Conservation (phyloP, 371 early-diverging fungal species). For the Blastocladiella emersonii region DNA sequence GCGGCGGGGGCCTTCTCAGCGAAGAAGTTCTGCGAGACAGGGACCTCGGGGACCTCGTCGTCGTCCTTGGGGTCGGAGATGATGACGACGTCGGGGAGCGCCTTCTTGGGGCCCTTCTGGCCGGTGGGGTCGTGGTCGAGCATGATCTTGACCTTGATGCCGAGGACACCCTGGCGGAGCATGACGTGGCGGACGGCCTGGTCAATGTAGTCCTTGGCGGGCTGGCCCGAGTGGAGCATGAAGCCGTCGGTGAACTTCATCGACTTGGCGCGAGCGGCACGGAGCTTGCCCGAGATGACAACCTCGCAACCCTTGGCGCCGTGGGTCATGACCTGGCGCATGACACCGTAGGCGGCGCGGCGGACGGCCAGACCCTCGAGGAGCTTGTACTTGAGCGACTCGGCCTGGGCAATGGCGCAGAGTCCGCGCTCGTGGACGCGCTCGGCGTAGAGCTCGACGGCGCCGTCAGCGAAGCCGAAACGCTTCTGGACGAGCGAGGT, state of each 20-base stretch:
- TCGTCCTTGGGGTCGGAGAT: conserved; percentile 54
- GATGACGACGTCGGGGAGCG: conserved; percentile 94
- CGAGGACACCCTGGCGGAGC: conserved; percentile 98
- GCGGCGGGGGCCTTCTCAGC: neutral
- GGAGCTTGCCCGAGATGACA: conserved; percentile 98
- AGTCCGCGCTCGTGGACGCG: conserved; percentile 97
- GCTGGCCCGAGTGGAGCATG: conserved; percentile 99
- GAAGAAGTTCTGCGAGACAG: neutral
- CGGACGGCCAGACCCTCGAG: conserved; percentile 94
- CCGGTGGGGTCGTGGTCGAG: conserved; percentile 93
- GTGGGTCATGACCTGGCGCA: conserved; percentile 98
- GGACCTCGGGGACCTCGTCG: neutral
- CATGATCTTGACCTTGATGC: conserved; percentile 99
- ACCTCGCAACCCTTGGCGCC: conserved; percentile 99
- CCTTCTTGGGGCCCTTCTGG: conserved; percentile 88
- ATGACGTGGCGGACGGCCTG: conserved; percentile 95
- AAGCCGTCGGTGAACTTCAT: conserved; percentile 99
- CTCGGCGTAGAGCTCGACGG: conserved; percentile 97
- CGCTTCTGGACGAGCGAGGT: conserved; percentile 97
- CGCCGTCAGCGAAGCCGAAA: conserved; percentile 94
- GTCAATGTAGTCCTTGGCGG: conserved; percentile 95
- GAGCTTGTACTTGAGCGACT: conserved; percentile 96
- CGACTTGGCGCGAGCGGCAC: conserved; percentile 99
- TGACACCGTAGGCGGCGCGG: conserved; percentile 95
- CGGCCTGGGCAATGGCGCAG: conserved; percentile 98